Base-by-base conservation (phyloP, 2,329 filamentous ascomycete species). In the Colletotrichum incanum region DNA sequence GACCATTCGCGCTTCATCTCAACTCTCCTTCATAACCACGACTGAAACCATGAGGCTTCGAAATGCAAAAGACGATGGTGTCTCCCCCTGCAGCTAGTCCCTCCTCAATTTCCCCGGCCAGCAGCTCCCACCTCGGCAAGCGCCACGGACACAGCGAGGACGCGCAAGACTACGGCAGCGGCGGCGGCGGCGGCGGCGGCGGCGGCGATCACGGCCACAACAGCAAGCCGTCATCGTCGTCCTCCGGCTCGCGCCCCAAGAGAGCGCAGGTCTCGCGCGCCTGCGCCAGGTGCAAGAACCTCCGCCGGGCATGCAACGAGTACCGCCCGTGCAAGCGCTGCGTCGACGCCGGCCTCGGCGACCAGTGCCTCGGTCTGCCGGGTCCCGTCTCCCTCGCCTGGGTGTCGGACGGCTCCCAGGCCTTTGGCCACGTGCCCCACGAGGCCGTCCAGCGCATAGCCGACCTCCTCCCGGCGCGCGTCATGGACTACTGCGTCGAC, bases 261-360 rank as follows among this genome's bases (percentile, higher is more conserved):
- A 58, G 70, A 37, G 76, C 78, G 26, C 84, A 85, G 71, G 84
- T 86, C 9, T 82, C 84, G 11, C 78, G 82, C 37, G 84, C 84
- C 9, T 86, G 84, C 66, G 79, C 80, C 39, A 78, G 84, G 28
- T 86, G 84, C 77, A 83, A 84, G 73, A 79, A 77, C 23, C 78
- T 85, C 16, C 82, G 84, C 39, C 80, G 84, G 41, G 84, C 83
- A 0, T 86, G 84, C 74, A 85, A 81, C 76, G 84, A 86, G 75
- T 81, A 79, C 60, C 78, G 84, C 54, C 84, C 84, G 14, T 86
- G 84, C 76, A 79, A 79, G 64, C 77, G 84, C 63, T 86, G 84
- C 76, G 74, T 81, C 68, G 80, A 81, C 47, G 82, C 83, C 18
- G 84, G 84, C n/a, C 75, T 85, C 16, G 81, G 75, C 5, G 79